Percentiles rank a stretch among this genome's conserved stretches.
These are phyloP conservation scores for Sordariomycetes sp. DNA, from an alignment of 2,329 filamentous ascomycete genomes.

Conservation along the genomic window DNA sequence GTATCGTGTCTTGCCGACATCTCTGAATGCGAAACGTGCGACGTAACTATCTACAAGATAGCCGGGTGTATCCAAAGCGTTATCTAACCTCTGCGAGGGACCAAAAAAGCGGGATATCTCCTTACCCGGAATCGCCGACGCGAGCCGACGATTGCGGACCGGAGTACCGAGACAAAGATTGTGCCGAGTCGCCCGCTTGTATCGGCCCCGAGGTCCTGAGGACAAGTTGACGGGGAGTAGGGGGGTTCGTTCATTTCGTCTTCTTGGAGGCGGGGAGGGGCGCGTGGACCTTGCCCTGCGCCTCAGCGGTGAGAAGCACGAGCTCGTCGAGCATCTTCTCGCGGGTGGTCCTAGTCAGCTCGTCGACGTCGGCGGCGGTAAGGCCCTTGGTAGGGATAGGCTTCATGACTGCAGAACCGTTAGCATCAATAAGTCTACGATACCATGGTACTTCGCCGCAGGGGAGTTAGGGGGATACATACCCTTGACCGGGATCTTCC, in stretches of 20 bases:
- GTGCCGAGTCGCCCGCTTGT: too few species aligned
- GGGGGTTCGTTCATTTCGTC: background rate
- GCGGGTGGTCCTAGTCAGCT: slow-evolving; percentile 52
- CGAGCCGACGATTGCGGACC: too few species aligned
- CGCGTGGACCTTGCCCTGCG: slow-evolving; percentile 20
- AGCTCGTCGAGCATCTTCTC: slow-evolving; percentile 65
- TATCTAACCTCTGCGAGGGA: background rate
- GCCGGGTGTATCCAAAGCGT: background rate
- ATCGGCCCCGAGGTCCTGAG: background rate
- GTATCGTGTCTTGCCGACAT: background rate
- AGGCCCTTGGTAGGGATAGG: slow-evolving; percentile 67
- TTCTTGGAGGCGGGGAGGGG: slow-evolving; percentile 2
- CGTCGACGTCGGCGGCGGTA: slow-evolving; percentile 64
- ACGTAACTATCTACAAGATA: background rate
- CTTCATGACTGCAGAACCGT: slow-evolving; percentile 47
- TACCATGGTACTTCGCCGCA: background rate
- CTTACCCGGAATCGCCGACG: background rate
- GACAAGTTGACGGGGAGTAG: background rate
- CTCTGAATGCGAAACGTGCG: background rate
- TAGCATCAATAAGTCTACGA: background rate
- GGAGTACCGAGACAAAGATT: too few species aligned
- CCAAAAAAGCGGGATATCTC: background rate
- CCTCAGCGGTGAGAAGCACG: slow-evolving; percentile 36
- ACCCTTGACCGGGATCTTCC: slow-evolving; percentile 66
- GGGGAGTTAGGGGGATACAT: slow-evolving; percentile 11